Evolutionary conservation across 371 early-diverging fungal genomes (phyloP).

Genomic region (Parasitella parasitica): DNA sequence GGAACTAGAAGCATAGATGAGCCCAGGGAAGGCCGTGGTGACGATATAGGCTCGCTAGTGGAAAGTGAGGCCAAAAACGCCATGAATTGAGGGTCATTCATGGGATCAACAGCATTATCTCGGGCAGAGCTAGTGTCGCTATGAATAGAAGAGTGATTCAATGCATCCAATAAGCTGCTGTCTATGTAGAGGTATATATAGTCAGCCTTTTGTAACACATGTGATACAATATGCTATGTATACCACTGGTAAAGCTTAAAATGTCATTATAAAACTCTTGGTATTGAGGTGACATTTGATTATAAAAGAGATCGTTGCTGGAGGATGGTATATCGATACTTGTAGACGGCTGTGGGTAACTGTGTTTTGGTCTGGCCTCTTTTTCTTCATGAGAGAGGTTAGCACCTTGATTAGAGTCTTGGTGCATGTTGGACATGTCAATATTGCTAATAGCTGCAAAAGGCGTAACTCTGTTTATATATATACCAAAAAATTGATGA

Average conservation of each 20-base stretch:
- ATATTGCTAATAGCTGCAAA: not conserved
- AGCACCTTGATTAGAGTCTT: not conserved
- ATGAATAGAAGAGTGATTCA: not conserved
- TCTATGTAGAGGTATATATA: not conserved
- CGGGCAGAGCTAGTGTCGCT: not conserved
- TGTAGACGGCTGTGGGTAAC: not conserved
- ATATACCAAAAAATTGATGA: too few relatives aligned
- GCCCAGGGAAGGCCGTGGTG: not conserved
- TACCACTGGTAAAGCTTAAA: slow-evolving; percentile 6
- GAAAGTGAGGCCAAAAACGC: slow-evolving; percentile 9
- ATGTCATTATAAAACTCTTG: slow-evolving; percentile 4
- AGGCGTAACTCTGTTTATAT: too few relatives aligned
- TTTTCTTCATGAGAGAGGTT: not conserved
- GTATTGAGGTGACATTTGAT: not conserved
- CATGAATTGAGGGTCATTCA: slow-evolving; percentile 20
- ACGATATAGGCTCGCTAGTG: not conserved
- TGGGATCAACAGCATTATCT: slow-evolving; percentile 9
- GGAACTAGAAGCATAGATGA: not conserved
- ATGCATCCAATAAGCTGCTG: not conserved
- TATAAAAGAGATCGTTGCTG: not conserved
- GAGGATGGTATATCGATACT: not conserved
- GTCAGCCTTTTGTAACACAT: not conserved
- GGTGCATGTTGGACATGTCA: not conserved
- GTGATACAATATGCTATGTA: not conserved
- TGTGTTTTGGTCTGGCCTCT: not conserved